Evolutionary conservation across 495 filamentous ascomycete species (phyloP).

Genomic region (Penicillium paxilli): DNA sequence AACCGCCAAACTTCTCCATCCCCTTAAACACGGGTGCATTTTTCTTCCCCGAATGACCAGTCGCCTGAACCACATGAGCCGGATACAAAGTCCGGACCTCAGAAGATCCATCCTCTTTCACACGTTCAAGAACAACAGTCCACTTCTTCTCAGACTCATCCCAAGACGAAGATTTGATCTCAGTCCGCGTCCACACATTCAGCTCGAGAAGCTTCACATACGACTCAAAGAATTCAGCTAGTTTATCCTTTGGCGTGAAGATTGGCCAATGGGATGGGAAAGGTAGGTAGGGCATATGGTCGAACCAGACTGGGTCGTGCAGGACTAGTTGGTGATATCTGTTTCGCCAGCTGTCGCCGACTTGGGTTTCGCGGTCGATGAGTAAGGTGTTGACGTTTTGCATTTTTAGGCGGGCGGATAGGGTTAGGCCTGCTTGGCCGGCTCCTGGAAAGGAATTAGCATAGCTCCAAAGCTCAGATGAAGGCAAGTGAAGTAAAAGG

Average conservation of each 20-base stretch:
- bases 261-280: conserved; percentile 68
- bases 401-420: conserved; percentile 71
- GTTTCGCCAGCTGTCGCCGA: conserved; percentile 81
- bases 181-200: conserved; percentile 69
- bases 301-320: conserved; percentile 77
- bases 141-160: conserved; percentile 56
- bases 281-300: conserved; percentile 70
- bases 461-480: not conserved
- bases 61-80: conserved; percentile 68
- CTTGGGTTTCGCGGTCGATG: conserved; percentile 62
- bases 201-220: conserved; percentile 76
- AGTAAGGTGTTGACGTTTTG: conserved; percentile 63
- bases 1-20: conserved; percentile 54
- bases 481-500: not conserved
- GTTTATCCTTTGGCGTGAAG: conserved; percentile 79
- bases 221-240: conserved; percentile 74
- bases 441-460: conserved; percentile 32
- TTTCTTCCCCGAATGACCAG: conserved; percentile 72
- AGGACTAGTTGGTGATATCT: conserved; percentile 63
- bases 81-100: conserved; percentile 62
- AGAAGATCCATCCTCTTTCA: conserved; percentile 43
- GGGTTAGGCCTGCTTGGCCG: conserved; percentile 56
- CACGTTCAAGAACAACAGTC: conserved; percentile 58
- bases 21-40: conserved; percentile 64
- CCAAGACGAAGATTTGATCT: conserved; percentile 51